phyloP scores from a whole-genome alignment of 2,329 filamentous ascomycete species.

The Hymenoscyphus occultus region DNA sequence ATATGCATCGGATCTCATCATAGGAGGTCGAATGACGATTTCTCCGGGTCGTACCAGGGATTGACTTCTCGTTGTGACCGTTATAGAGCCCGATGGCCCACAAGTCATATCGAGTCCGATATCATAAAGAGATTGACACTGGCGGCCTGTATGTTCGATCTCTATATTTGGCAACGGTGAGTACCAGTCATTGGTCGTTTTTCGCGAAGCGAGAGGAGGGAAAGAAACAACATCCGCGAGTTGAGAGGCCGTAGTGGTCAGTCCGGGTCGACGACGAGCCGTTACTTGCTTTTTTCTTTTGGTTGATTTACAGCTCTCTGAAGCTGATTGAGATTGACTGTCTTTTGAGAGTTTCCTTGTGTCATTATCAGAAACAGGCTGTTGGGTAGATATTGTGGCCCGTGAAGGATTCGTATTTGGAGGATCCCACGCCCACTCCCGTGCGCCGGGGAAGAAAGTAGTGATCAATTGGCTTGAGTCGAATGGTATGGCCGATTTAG shows the following conservation, averaged over 20 bases:
- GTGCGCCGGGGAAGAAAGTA: background rate
- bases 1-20: constrained; percentile 6
- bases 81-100: constrained; percentile 10
- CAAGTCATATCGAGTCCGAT: constrained; percentile 26
- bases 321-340: background rate
- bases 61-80: constrained; percentile 10
- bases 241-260: constrained; percentile 14
- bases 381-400: background rate
- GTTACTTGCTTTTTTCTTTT: constrained; percentile 7
- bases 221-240: constrained; percentile 28
- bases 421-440: constrained; percentile 25
- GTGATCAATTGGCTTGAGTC: background rate
- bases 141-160: constrained; percentile 3
- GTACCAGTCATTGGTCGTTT: constrained; percentile 30
- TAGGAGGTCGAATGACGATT: constrained; percentile 2
- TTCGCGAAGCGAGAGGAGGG: constrained; percentile 28
- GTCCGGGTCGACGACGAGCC: constrained; percentile 12
- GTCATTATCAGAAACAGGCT: background rate
- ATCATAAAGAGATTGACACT: constrained; percentile 23
- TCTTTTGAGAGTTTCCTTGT: background rate
- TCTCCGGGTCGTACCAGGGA: background rate
- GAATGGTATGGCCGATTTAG: background rate
- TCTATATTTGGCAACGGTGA: constrained; percentile 30
- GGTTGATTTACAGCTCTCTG: background rate
- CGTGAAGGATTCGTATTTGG: constrained; percentile 7